Evolutionary conservation across 805 yeast genomes (phyloP).

Genomic region (Saccharomycopsis sp.): DNA sequence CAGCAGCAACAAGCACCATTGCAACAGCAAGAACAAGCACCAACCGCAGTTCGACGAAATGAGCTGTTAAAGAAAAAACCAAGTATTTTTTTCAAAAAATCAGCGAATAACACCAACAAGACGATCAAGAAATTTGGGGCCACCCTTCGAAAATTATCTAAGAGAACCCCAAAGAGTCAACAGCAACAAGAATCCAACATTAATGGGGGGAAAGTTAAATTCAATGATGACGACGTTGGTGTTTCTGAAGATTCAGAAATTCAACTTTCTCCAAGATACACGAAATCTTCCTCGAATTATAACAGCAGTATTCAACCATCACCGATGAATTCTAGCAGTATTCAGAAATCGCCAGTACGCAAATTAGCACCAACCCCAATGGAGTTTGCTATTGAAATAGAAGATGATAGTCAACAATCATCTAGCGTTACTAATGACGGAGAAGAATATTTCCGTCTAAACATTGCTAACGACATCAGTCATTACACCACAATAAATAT

Average conservation of each 20-base stretch:
- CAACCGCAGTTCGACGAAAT: too few relatives aligned
- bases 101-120: neutral
- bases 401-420: too few relatives aligned
- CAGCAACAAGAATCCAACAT: neutral
- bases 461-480: conserved; percentile 15
- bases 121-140: neutral
- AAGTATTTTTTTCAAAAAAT: conserved; percentile 12
- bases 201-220: neutral
- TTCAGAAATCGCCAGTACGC: neutral
- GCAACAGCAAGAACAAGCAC: too few relatives aligned
- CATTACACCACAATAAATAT: conserved; percentile 5
- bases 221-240: too few relatives aligned
- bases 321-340: neutral
- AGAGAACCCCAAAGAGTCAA: neutral
- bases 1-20: too few relatives aligned
- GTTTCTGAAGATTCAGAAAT: too few relatives aligned
- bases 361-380: neutral
- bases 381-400: too few relatives aligned
- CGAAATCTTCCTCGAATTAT: too few relatives aligned
- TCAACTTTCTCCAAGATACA: too few relatives aligned
- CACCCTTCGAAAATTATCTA: neutral
- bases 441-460: conserved; percentile 13
- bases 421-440: conserved; percentile 12
- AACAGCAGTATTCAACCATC: too few relatives aligned
- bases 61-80: neutral